These are phyloP conservation scores for Fragilaria radians DNA, from an alignment of 108 stramenopile species.

Conservation along the genomic window DNA sequence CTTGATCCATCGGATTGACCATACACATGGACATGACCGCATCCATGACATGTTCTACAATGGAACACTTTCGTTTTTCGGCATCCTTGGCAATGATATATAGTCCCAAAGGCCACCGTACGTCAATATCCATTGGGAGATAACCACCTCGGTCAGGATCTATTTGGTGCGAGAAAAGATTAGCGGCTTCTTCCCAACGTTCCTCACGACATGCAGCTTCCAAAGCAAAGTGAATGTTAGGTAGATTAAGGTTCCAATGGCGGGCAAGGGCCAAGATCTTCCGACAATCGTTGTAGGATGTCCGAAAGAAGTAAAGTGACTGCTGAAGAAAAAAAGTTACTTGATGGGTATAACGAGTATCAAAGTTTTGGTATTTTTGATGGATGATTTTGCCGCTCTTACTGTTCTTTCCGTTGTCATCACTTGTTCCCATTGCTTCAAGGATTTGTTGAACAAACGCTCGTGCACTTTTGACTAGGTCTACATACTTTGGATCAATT, in stretches of 20 bases:
- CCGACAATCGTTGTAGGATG: not conserved
- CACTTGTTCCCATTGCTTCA: too few relatives aligned
- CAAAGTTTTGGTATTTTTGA: too few relatives aligned
- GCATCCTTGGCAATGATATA: slow-evolving; percentile 48
- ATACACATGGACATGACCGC: slow-evolving; percentile 61
- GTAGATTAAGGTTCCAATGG: not conserved
- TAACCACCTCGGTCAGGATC: slow-evolving; percentile 40
- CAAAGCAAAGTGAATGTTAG: not conserved
- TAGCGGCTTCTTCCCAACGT: slow-evolving; percentile 51
- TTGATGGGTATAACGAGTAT: too few relatives aligned
- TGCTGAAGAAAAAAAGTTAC: not conserved
- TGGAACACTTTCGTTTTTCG: slow-evolving; percentile 2
- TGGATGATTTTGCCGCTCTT: too few relatives aligned
- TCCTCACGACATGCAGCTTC: slow-evolving; percentile 14
- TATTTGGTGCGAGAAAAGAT: slow-evolving; percentile 57
- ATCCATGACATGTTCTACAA: slow-evolving; percentile 53
- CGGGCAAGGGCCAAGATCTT: not conserved
- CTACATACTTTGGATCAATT: too few relatives aligned
- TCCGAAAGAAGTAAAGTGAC: not conserved
- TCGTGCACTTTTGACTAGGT: too few relatives aligned
- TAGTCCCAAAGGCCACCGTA: slow-evolving; percentile 45
- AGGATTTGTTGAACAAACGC: too few relatives aligned
- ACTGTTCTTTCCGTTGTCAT: too few relatives aligned
- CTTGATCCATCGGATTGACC: slow-evolving; percentile 68
- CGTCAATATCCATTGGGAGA: slow-evolving; percentile 28